Conservation (phyloP, 2,329 filamentous ascomycete genomes). For the Gremmenia infestans region DNA sequence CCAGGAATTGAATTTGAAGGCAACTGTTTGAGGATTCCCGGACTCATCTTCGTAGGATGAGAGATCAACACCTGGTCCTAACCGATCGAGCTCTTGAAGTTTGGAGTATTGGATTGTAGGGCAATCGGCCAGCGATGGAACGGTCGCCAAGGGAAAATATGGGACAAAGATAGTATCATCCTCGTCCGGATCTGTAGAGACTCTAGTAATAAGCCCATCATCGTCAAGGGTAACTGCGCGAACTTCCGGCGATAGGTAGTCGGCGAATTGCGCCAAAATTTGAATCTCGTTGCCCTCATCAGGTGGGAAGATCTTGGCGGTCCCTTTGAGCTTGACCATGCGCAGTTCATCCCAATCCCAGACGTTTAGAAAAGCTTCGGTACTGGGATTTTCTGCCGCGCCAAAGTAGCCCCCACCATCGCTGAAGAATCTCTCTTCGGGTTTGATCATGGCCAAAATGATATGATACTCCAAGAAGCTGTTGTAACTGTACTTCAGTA, state of each 20-base stretch:
- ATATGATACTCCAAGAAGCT: too few species aligned
- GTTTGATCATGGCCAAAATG: too few species aligned
- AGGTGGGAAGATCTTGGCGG: slow-evolving; percentile 1
- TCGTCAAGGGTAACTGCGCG: too few species aligned
- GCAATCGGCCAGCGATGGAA: slow-evolving; percentile 8
- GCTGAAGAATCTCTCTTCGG: too few species aligned
- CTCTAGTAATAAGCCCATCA: too few species aligned
- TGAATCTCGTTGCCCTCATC: neutral
- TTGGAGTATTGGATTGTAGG: slow-evolving; percentile 9
- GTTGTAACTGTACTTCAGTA: too few species aligned
- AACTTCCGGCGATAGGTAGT: too few species aligned
- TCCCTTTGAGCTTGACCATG: slow-evolving; percentile 12
- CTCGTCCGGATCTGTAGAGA: too few species aligned
- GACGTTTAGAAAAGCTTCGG: slow-evolving; percentile 7
- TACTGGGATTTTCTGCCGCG: slow-evolving; percentile 6
- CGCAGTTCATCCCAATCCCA: slow-evolving; percentile 11
- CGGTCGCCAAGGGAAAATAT: slow-evolving; percentile 6
- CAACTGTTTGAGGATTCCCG: slow-evolving; percentile 9
- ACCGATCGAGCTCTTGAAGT: slow-evolving; percentile 10
- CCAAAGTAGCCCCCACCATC: slow-evolving; percentile 7
- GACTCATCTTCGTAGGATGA: slow-evolving; percentile 8
- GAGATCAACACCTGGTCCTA: slow-evolving; percentile 10
- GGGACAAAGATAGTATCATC: neutral
- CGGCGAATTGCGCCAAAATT: neutral
- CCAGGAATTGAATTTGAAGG: slow-evolving; percentile 11